Base-by-base conservation (phyloP, 1,284 basidiomycete genomes). In the Phlebopus sp. region DNA sequence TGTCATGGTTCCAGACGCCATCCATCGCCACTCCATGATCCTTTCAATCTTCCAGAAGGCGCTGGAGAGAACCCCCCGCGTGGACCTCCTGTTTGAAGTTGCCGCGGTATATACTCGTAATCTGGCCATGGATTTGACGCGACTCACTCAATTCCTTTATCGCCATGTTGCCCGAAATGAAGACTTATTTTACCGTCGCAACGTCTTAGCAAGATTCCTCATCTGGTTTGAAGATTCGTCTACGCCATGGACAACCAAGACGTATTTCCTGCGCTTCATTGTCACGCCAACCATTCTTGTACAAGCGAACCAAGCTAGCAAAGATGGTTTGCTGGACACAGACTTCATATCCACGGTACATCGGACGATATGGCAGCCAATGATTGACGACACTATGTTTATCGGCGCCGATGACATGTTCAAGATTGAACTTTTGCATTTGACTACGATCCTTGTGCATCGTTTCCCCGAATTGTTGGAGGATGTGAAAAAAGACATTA, bases 381-480 rank as follows among this genome's bases (percentile, higher is more conserved):
- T 92, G 68, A 78, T 77, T 7, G 79, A 83, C 39, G 69, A 74
- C n/a, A 59, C 70, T 19, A 66, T 69, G n/a, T 84, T 86, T 60
- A 63, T 72, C 13, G 82, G 79, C 34, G 75, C 81, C 0, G 87
- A 92, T 58, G 90, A 95, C 60, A 76, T 81, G 52, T 86, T 97
- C 68, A 87, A 87, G 59, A 90, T 98, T 53, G 96, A 98, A 67
- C 76, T 97, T 32, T 76, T 98, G 19, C 88, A 97, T 60, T 75
- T 99, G 66, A 95, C 94, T 2, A 95, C 90, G 0, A 76, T 94
- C 38, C 78, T 99, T 50, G 86, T 99, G 10, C 88, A 96, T 57
- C 79, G 90, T 60, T 94, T 91, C 57, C 79, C 86, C 1, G 74
- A 84, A 23, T 71, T 91, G 25, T 77, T 97, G 37, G 84, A 83